These are phyloP conservation scores for Rheum nobile DNA, from an alignment of 148 eudicot species.

Conservation along the genomic window DNA sequence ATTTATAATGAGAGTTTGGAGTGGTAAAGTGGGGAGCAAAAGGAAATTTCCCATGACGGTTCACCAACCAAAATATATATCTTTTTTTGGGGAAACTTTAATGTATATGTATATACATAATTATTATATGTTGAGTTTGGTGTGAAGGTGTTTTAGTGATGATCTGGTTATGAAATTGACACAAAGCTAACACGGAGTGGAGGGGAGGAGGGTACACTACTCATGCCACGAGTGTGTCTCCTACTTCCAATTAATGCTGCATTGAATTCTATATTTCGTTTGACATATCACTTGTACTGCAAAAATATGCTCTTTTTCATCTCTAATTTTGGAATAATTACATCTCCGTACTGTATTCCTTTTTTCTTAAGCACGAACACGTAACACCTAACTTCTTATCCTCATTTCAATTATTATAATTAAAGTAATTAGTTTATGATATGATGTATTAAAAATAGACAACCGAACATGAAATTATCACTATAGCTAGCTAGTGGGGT, in stretches of 20 bases:
- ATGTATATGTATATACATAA: too few relatives aligned
- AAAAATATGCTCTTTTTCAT: not conserved
- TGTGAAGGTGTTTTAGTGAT: not conserved
- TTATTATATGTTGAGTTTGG: not conserved
- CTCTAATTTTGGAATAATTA: not conserved
- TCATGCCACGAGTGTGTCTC: not conserved
- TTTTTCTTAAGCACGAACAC: too few relatives aligned
- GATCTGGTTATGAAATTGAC: constrained; percentile 1
- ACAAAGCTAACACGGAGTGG: constrained; percentile 6
- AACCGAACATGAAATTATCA: too few relatives aligned
- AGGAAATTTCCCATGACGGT: constrained; percentile 3
- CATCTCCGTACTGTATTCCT: too few relatives aligned
- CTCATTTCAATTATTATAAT: too few relatives aligned
- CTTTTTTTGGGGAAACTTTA: not conserved
- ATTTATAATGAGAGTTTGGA: not conserved
- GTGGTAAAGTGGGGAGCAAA: not conserved
- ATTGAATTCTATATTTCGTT: not conserved
- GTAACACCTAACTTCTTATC: too few relatives aligned
- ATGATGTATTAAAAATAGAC: too few relatives aligned
- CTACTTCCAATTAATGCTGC: not conserved
- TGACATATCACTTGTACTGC: not conserved
- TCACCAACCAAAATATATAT: not conserved
- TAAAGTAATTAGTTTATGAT: too few relatives aligned
- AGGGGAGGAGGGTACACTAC: not conserved
- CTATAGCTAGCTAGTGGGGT: too few relatives aligned